Percentiles rank a stretch among this genome's conserved stretches.
Conservation (phyloP, 2,329 filamentous ascomycete genomes). For the Calonectria henricotiae region DNA sequence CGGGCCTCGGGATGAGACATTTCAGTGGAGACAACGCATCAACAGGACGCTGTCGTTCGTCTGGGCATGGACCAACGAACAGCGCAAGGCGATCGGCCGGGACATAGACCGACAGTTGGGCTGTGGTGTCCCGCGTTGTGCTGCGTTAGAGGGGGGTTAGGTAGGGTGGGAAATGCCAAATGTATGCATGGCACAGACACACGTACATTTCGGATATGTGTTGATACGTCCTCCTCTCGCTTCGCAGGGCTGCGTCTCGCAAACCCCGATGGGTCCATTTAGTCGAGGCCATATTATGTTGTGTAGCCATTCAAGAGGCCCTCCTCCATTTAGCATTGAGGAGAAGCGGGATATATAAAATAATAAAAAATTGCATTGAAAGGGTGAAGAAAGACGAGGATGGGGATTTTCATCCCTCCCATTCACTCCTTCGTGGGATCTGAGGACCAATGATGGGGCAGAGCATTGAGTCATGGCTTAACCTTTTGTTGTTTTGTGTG, state of each 20-base stretch:
- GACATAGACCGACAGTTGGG: constrained; percentile 22
- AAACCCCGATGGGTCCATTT: background rate
- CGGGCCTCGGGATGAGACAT: constrained; percentile 33
- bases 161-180: background rate
- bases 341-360: background rate
- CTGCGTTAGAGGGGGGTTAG: constrained; percentile 2
- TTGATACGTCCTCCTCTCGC: constrained; percentile 22
- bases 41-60: constrained; percentile 15
- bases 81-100: constrained; percentile 28
- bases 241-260: constrained; percentile 12
- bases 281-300: constrained; percentile 7
- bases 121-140: constrained; percentile 12
- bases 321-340: background rate
- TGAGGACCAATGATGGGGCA: background rate
- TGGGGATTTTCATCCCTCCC: background rate
- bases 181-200: constrained; percentile 22
- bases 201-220: constrained; percentile 22
- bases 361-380: too few species aligned
- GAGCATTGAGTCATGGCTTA: constrained; percentile 23
- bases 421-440: background rate
- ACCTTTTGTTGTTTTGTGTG: constrained; percentile 7
- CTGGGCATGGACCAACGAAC: background rate
- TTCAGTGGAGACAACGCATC: constrained; percentile 34
- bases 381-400: background rate
- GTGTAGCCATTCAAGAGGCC: constrained; percentile 19